These are phyloP conservation scores for Phytopythium chamaehyphon DNA, from an alignment of 352 stramenopile species.

Conservation along the genomic window DNA sequence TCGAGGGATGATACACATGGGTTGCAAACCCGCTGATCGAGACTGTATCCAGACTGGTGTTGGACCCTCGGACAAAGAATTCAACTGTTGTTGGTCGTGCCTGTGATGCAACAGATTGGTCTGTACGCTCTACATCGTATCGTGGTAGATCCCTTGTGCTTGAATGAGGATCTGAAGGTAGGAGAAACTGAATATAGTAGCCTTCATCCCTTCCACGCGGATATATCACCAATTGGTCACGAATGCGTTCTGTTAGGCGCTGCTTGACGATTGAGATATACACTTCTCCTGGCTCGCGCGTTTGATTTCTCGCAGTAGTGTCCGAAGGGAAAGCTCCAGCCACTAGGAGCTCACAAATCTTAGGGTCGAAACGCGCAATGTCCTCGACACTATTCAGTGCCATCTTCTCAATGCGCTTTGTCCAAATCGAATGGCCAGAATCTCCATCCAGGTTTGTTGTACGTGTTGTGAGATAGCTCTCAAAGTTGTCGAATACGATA, in stretches of 20 bases:
- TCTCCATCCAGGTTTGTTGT: not conserved
- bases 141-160: not conserved
- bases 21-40: conserved; percentile 40
- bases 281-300: conserved; percentile 1
- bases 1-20: conserved; percentile 46
- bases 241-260: conserved; percentile 36
- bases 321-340: not conserved
- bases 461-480: conserved; percentile 2
- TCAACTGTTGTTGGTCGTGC: conserved; percentile 17
- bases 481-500: conserved; percentile 51
- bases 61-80: conserved; percentile 41
- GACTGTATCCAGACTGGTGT: conserved; percentile 13
- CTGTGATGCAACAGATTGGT: conserved; percentile 4
- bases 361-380: conserved; percentile 13
- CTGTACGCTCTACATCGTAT: conserved; percentile 7
- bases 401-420: conserved; percentile 9
- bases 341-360: conserved; percentile 7
- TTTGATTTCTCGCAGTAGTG: conserved; percentile 9
- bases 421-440: conserved; percentile 7
- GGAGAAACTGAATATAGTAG: conserved; percentile 60
- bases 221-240: conserved; percentile 41
- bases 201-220: conserved; percentile 41
- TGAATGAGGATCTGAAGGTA: conserved; percentile 13
- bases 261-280: conserved; percentile 7
- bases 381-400: conserved; percentile 11